Conservation (phyloP, 2,329 filamentous ascomycete genomes). For the Aspergillus intermedius region DNA sequence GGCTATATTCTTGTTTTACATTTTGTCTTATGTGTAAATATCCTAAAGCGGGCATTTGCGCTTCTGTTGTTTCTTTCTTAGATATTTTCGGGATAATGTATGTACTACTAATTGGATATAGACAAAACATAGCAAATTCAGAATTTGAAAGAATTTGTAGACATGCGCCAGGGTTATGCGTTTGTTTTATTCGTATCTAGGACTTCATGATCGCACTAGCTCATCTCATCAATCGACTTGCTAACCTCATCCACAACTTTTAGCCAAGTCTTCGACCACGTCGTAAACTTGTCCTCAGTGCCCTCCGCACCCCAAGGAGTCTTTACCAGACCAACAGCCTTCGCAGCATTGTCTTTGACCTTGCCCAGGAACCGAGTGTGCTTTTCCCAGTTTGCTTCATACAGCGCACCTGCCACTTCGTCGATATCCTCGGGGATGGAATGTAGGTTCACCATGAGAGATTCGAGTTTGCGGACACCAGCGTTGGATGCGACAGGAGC, state of each 20-base stretch:
- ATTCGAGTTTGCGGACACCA: conserved; percentile 27
- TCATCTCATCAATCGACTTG: conserved; percentile 18
- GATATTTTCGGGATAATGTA: neutral
- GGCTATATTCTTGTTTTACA: conserved; percentile 1
- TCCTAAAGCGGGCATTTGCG: conserved; percentile 1
- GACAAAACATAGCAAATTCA: neutral
- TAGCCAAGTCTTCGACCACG: conserved; percentile 61
- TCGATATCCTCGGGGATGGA: conserved; percentile 38
- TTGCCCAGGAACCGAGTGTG: conserved; percentile 26
- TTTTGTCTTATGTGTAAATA: neutral
- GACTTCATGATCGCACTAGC: neutral
- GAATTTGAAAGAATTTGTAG: too few species aligned
- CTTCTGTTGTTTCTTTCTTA: conserved; percentile 5
- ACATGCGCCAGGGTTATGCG: too few species aligned
- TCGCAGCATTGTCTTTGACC: conserved; percentile 46
- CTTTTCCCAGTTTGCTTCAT: conserved; percentile 34
- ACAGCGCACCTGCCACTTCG: conserved; percentile 41
- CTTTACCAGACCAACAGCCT: conserved; percentile 63
- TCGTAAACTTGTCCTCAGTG: conserved; percentile 67
- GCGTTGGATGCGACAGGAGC: conserved; percentile 10
- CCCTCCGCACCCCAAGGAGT: conserved; percentile 63
- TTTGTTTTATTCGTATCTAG: conserved; percentile 2
- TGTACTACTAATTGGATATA: neutral
- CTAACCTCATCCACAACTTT: conserved; percentile 39
- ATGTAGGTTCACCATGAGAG: conserved; percentile 27